A percentile compares a stretch with the other conserved stretches of the same genome.
Conservation (phyloP, 1,139 yeast species). For the Blastobotrys buckinghamii region DNA sequence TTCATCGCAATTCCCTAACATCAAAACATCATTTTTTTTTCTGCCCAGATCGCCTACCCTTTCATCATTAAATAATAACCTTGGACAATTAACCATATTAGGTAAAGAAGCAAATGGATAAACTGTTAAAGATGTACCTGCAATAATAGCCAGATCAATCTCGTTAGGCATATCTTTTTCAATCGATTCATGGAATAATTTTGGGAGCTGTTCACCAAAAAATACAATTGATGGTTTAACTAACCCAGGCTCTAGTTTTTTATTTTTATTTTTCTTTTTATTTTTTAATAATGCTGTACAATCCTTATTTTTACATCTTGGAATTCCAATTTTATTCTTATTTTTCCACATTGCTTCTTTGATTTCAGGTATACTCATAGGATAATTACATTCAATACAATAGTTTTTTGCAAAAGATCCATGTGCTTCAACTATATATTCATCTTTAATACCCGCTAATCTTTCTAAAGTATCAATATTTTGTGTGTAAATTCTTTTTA, state of each 20-base stretch:
- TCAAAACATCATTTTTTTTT: conserved; percentile 54
- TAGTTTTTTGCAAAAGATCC: conserved; percentile 86
- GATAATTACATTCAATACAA: conserved; percentile 66
- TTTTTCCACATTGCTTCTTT: conserved; percentile 38
- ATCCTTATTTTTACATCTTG: conserved; percentile 44
- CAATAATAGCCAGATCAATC: conserved; percentile 76
- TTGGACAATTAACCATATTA: conserved; percentile 48
- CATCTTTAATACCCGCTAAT: conserved; percentile 65
- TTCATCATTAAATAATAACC: conserved; percentile 72
- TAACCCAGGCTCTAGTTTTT: conserved; percentile 39
- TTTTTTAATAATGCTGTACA: conserved; percentile 27
- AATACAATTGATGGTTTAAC: conserved; percentile 93
- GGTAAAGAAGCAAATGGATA: conserved; percentile 87
- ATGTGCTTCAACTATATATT: conserved; percentile 79
- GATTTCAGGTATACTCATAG: conserved; percentile 48
- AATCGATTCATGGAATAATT: conserved; percentile 49
- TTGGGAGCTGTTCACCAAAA: conserved; percentile 83
- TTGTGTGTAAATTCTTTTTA: conserved; percentile 78
- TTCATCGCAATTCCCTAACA: conserved; percentile 58
- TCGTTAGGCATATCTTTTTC: conserved; percentile 49
- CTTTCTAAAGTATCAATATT: conserved; percentile 90
- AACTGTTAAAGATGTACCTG: conserved; percentile 88
- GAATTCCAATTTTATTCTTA: conserved; percentile 36
- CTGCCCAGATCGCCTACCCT: conserved; percentile 60
- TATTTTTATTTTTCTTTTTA: background rate